These are phyloP conservation scores for Panicum miliaceum DNA, from an alignment of 176 grass and related monocot species.

Conservation along the genomic window DNA sequence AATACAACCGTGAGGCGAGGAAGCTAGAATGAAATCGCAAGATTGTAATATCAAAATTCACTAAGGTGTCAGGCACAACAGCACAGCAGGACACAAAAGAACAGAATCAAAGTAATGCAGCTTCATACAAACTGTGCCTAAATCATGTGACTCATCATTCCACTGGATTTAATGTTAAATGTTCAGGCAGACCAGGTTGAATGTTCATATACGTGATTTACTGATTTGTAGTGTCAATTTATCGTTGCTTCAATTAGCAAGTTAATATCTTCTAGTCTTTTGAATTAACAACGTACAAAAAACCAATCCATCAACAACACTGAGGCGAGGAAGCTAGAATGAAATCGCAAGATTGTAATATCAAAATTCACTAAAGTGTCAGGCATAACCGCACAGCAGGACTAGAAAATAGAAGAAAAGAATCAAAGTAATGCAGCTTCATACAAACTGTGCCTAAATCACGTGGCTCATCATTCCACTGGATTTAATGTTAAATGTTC, in stretches of 20 bases:
- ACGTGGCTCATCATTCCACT: too few relatives aligned
- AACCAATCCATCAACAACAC: neutral
- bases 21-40: constrained; percentile 13
- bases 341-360: constrained; percentile 5
- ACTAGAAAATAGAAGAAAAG: neutral
- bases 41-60: neutral
- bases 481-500: neutral
- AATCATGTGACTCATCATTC: neutral
- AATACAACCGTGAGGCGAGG: neutral
- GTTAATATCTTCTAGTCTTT: constrained; percentile 1
- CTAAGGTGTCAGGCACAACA: neutral
- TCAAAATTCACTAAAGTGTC: neutral
- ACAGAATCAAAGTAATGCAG: neutral
- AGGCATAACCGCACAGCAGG: neutral
- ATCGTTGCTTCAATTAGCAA: neutral
- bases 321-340: neutral
- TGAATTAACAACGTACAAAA: neutral
- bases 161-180: neutral
- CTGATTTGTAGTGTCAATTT: neutral
- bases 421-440: neutral
- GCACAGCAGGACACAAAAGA: neutral
- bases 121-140: neutral
- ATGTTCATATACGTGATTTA: neutral
- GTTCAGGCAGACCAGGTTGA: neutral
- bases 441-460: neutral